Base-by-base conservation (phyloP, 1,284 basidiomycete species). In the Cryptococcus sp. region DNA sequence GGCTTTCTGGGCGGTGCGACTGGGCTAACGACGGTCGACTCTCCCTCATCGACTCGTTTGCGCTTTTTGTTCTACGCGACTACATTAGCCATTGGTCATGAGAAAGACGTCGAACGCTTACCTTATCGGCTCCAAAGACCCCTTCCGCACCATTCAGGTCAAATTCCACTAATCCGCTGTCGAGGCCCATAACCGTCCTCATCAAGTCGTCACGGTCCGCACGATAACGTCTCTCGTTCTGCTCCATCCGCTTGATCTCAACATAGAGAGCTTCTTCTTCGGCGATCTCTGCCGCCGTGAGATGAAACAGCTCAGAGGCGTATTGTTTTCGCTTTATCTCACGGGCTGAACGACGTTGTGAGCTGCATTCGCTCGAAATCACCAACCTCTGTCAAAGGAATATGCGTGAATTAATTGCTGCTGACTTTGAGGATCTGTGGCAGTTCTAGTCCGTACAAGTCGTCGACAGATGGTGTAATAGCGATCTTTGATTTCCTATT, bases 231-330 rank as follows among this genome's bases (percentile, higher is more conserved):
- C 88, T 84, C 75, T 97, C 93, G 66, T 86, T 92, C 78, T 98
- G 95, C 74, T 98, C 94, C 51, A 99, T 83, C 13, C 92, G 86
- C 70, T 95, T 93, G 51, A 96, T 85, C 75, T 99, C 94, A 63
- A 98, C 81, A 78, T 93, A 99, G 0, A 99, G 82, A 4, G 93
- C 91, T 69, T 98, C 94, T 81, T 99, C 96, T 73, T 99, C 95
- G 10, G 88, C 87, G 44, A 97, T 87, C 78, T 98, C 92, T 53
- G 90, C 87, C 1, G 87, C 84, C 0, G 93, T 92, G 11, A 95
- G 87, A 57, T 85, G 86, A 76, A 95, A 91, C 15, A 99, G 84
- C 59, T 88, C 89, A 2, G 84, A 81, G 11, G 98, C 84, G 67
- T 97, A 96, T 61, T 87, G 86, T 78, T 95, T 98, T 57, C 96